Evolutionary conservation across 108 stramenopile genomes (phyloP).

Genomic region (Mediolabrus comicus): DNA sequence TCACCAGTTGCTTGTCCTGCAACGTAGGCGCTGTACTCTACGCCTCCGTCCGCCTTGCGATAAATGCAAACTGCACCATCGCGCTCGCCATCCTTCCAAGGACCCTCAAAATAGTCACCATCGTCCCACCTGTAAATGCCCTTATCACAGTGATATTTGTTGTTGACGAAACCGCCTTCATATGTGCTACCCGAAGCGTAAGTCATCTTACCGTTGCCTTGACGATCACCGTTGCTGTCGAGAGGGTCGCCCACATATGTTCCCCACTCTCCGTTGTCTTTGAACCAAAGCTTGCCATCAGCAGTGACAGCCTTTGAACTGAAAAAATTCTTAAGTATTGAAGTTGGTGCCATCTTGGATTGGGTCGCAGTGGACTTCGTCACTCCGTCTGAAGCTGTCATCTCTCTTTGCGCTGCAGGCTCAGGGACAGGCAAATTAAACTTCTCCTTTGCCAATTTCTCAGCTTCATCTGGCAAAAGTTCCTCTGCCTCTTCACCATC

Average conservation of each 20-base stretch:
- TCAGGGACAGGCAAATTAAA: conserved; percentile 25
- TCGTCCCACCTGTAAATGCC: conserved; percentile 16
- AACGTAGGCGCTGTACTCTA: conserved; percentile 9
- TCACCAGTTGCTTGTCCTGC: conserved; percentile 5
- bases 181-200: conserved; percentile 16
- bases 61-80: conserved; percentile 8
- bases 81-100: conserved; percentile 23
- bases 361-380: background rate
- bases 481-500: conserved; percentile 13
- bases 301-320: conserved; percentile 5
- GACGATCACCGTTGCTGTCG: conserved; percentile 13
- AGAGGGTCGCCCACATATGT: conserved; percentile 15
- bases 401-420: background rate
- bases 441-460: conserved; percentile 17
- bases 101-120: conserved; percentile 5
- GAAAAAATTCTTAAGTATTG: conserved; percentile 6
- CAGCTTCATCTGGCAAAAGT: conserved; percentile 16
- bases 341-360: background rate
- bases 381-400: background rate
- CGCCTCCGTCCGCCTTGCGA: conserved; percentile 1
- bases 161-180: conserved; percentile 26
- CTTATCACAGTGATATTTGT: conserved; percentile 22
- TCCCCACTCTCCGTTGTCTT: conserved; percentile 38
- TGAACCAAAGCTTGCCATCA: conserved; percentile 30
- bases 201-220: conserved; percentile 31